Evolutionary conservation across 768 basidiomycete genomes (phyloP).

Genomic region (Pleurotus ostreatus): DNA sequence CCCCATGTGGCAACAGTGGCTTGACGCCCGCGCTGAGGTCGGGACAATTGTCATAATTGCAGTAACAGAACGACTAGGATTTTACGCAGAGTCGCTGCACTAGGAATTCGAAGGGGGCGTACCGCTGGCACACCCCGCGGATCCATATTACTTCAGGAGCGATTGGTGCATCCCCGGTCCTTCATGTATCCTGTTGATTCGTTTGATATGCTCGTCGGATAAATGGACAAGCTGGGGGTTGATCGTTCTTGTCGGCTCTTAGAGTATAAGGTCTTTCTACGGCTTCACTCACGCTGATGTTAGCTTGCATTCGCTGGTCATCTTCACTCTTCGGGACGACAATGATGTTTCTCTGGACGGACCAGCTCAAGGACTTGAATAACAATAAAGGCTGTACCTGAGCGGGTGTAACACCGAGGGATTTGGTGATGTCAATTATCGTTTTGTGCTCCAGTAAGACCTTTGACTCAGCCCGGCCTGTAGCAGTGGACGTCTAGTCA

Average conservation of each 20-base stretch:
- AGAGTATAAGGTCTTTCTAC: slow-evolving; percentile 5
- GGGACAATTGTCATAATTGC: no score
- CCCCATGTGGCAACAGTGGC: no score
- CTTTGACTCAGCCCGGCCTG: neutral
- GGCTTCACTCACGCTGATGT: slow-evolving; percentile 32
- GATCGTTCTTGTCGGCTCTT: neutral
- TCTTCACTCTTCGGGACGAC: slow-evolving; percentile 62
- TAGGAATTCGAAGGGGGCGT: no score
- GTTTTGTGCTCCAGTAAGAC: neutral
- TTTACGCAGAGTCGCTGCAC: no score
- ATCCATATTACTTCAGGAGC: neutral
- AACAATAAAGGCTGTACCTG: neutral
- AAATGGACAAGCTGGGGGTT: neutral
- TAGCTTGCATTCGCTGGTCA: slow-evolving; percentile 39
- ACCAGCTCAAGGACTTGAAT: slow-evolving; percentile 45
- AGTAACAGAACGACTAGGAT: no score
- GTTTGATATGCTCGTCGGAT: neutral
- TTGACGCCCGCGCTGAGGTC: no score
- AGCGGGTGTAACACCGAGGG: neutral
- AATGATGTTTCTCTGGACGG: slow-evolving; percentile 55
- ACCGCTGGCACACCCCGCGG: neutral
- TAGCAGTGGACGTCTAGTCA: no score
- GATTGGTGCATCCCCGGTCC: slow-evolving; percentile 5
- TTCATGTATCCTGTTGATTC: neutral
- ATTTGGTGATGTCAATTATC: neutral